Evolutionary conservation across 345 rosid genomes (phyloP).

Genomic region (Sisymbrium irio): DNA sequence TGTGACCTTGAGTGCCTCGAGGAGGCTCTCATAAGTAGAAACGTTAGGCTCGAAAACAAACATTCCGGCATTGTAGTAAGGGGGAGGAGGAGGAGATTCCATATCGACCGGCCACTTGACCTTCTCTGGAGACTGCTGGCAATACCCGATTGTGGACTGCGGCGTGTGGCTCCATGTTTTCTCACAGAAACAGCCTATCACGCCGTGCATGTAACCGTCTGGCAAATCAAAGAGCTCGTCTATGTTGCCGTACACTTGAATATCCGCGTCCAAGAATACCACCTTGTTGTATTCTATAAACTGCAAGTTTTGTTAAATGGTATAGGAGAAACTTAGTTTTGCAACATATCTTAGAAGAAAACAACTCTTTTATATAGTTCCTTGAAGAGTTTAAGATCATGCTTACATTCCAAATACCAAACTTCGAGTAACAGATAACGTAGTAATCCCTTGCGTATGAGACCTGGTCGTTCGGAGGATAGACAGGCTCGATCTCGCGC

Average conservation of each 20-base stretch:
- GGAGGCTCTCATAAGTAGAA: conserved; percentile 43
- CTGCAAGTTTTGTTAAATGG: conserved; percentile 20
- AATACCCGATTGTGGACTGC: conserved; percentile 52
- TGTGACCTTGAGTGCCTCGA: conserved; percentile 46
- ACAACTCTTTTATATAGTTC: not conserved
- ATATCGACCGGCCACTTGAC: conserved; percentile 52
- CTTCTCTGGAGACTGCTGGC: conserved; percentile 64
- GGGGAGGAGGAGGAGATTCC: conserved; percentile 52
- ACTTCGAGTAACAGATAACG: conserved; percentile 19
- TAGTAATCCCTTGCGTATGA: conserved; percentile 19
- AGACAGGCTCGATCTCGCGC: conserved; percentile 43
- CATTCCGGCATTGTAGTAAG: conserved; percentile 80
- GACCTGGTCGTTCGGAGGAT: not conserved
- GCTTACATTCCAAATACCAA: conserved; percentile 20
- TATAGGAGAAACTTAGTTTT: not conserved
- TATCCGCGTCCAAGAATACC: conserved; percentile 69
- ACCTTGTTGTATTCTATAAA: conserved; percentile 64
- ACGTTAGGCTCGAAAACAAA: conserved; percentile 61
- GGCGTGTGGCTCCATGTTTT: conserved; percentile 55
- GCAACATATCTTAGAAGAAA: not conserved
- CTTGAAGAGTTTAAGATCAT: not conserved
- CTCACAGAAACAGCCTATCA: conserved; percentile 74
- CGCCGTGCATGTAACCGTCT: conserved; percentile 66
- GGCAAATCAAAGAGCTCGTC: conserved; percentile 60
- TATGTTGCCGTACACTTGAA: conserved; percentile 67